Conservation (phyloP, 208 protist genomes). For the Angomonas desouzai region DNA sequence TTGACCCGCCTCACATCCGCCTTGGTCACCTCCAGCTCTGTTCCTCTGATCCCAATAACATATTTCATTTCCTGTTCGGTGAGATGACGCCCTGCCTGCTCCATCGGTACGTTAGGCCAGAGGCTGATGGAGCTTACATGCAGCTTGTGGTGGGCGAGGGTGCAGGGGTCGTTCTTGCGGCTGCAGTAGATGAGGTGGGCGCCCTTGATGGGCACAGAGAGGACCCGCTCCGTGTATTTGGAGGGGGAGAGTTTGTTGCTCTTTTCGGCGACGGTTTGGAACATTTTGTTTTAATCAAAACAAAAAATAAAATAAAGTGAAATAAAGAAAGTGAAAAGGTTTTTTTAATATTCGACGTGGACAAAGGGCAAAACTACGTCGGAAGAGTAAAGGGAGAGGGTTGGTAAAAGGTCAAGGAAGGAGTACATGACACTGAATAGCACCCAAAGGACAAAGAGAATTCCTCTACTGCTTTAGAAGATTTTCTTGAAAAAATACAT, state of each 20-base stretch:
- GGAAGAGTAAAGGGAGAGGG: too few species aligned
- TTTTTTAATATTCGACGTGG: too few species aligned
- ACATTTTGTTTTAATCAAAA: too few species aligned
- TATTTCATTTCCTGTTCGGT: neutral
- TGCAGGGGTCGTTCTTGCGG: conserved; percentile 9
- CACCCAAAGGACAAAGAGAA: too few species aligned
- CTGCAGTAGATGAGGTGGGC: conserved; percentile 7
- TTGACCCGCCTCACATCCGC: neutral
- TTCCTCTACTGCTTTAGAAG: too few species aligned
- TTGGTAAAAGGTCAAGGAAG: too few species aligned
- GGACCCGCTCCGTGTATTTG: conserved; percentile 1
- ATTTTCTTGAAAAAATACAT: too few species aligned
- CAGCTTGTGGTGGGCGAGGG: conserved; percentile 11
- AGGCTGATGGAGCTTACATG: neutral
- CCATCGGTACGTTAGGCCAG: conserved; percentile 8
- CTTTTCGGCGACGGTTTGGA: conserved; percentile 14
- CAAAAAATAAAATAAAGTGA: too few species aligned
- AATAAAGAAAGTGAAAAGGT: too few species aligned
- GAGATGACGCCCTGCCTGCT: neutral
- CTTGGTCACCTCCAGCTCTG: neutral
- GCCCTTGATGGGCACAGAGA: conserved; percentile 5
- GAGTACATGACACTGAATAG: too few species aligned
- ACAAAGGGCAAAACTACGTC: too few species aligned
- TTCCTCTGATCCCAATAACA: conserved; percentile 3
- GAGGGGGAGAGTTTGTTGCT: neutral